Evolutionary conservation across 2,329 filamentous ascomycete species (phyloP).

Genomic region (Colletotrichum euphorbiae): DNA sequence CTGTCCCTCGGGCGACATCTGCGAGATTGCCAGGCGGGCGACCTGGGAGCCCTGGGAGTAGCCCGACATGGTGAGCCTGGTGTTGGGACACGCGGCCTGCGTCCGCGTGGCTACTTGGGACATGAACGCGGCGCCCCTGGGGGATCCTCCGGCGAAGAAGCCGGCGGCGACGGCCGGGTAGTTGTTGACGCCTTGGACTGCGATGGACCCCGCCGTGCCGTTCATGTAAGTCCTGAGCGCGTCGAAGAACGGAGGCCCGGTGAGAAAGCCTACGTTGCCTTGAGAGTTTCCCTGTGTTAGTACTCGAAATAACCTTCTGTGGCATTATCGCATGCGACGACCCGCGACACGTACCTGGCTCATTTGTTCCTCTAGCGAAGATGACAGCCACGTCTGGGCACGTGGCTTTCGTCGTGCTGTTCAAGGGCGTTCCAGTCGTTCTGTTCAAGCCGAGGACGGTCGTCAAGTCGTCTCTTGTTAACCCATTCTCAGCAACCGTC

Average conservation of each 20-base stretch:
- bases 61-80: conserved; percentile 45
- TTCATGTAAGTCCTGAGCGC: conserved; percentile 42
- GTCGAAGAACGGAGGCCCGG: conserved; percentile 45
- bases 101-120: conserved; percentile 49
- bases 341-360: conserved; percentile 34
- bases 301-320: too few species aligned
- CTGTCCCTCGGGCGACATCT: conserved; percentile 41
- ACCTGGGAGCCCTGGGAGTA: conserved; percentile 47
- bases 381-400: conserved; percentile 40
- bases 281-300: conserved; percentile 16
- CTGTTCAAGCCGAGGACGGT: conserved; percentile 22
- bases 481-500: conserved; percentile 35
- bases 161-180: conserved; percentile 20
- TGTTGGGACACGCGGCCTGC: conserved; percentile 44
- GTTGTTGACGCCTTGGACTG: conserved; percentile 46
- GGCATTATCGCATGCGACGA: background rate
- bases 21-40: conserved; percentile 44
- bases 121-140: conserved; percentile 44
- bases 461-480: conserved; percentile 36
- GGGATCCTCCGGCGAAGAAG: conserved; percentile 31
- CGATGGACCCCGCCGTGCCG: conserved; percentile 41
- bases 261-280: conserved; percentile 47
- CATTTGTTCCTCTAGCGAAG: conserved; percentile 39
- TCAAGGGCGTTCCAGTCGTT: conserved; percentile 21
- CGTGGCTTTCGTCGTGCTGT: conserved; percentile 3